phyloP scores from a whole-genome alignment of 2,329 filamentous ascomycete species.

The Chaetomiaceae sp. region DNA sequence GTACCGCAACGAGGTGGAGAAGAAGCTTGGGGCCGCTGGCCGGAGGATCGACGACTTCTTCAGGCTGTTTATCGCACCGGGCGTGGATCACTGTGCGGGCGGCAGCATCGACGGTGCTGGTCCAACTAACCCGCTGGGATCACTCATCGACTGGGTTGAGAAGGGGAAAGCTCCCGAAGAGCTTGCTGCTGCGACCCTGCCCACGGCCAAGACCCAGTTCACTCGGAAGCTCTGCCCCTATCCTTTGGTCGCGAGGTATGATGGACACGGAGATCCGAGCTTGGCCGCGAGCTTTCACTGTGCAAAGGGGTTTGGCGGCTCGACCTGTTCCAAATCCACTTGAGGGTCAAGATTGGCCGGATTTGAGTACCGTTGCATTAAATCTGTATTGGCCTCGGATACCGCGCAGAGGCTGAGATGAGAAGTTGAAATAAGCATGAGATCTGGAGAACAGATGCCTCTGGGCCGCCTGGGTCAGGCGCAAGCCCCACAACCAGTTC shows the following conservation, averaged over 20 bases:
- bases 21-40: constrained; percentile 22
- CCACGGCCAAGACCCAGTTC: background rate
- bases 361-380: too few relatives aligned
- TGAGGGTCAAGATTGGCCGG: background rate
- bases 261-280: background rate
- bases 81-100: constrained; percentile 43
- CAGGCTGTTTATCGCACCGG: constrained; percentile 44
- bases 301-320: background rate
- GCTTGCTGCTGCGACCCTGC: background rate
- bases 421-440: too few relatives aligned
- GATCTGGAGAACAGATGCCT: too few relatives aligned
- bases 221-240: constrained; percentile 2
- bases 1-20: constrained; percentile 31
- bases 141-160: constrained; percentile 21
- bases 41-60: constrained; percentile 29
- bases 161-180: background rate
- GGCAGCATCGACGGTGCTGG: constrained; percentile 16
- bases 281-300: background rate
- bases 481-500: too few relatives aligned
- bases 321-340: background rate
- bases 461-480: too few relatives aligned
- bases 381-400: too few relatives aligned
- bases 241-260: constrained; percentile 1
- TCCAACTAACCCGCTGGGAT: constrained; percentile 17
- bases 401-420: too few relatives aligned